phyloP scores from a whole-genome alignment of 2,329 filamentous ascomycete species.

The Alternaria ethzedia region DNA sequence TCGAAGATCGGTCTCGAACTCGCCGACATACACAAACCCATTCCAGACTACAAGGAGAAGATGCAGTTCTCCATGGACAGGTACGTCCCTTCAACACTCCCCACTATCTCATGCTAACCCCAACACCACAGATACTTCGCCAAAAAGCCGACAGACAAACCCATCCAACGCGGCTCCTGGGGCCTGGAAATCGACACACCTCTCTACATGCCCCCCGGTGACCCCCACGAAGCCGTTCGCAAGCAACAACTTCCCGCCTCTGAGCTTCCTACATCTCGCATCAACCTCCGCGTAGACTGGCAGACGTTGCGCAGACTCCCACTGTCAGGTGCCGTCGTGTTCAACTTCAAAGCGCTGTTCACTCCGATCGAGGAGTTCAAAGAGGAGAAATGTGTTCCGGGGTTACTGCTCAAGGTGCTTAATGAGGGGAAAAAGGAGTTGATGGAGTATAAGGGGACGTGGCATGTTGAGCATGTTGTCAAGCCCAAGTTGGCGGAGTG shows the following conservation, averaged over 20 bases:
- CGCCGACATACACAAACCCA: constrained; percentile 72
- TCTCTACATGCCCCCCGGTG: constrained; percentile 74
- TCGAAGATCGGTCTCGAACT: constrained; percentile 76
- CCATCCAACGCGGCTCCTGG: constrained; percentile 87
- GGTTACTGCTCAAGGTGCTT: constrained; percentile 71
- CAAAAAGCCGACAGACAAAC: constrained; percentile 74
- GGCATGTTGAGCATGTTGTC: constrained; percentile 77
- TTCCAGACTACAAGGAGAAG: constrained; percentile 86
- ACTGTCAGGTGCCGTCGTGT: constrained; percentile 75
- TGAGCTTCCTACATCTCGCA: constrained; percentile 62
- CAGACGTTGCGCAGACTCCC: constrained; percentile 83
- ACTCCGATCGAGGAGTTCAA: constrained; percentile 73
- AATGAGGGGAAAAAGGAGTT: constrained; percentile 72
- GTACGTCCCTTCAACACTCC: constrained; percentile 50
- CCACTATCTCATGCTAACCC: background rate
- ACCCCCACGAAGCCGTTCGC: constrained; percentile 68
- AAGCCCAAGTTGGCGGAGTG: constrained; percentile 69
- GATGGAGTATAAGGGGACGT: constrained; percentile 82
- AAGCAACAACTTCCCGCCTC: constrained; percentile 59
- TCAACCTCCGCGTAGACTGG: constrained; percentile 82
- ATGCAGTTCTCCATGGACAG: constrained; percentile 88
- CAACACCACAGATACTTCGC: constrained; percentile 71
- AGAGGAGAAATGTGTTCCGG: constrained; percentile 75
- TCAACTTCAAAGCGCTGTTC: constrained; percentile 90
- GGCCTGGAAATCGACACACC: constrained; percentile 77